These are phyloP conservation scores for Lactifluus pinguis DNA, from an alignment of 768 basidiomycete genomes.

Conservation along the genomic window DNA sequence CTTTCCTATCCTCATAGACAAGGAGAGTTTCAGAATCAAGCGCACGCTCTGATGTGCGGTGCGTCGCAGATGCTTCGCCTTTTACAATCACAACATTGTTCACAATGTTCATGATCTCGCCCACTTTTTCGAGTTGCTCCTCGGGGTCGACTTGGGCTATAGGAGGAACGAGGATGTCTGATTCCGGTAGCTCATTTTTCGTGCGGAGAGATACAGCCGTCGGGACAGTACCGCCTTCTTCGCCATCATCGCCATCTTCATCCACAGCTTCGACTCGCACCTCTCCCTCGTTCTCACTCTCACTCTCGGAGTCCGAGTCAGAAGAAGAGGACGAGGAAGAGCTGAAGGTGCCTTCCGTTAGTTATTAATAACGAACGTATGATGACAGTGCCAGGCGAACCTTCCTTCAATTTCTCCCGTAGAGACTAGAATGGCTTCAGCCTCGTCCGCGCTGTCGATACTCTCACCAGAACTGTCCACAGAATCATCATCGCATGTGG, in stretches of 20 bases:
- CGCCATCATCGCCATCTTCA: conserved; percentile 30
- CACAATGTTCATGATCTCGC: conserved; percentile 69
- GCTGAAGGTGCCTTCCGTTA: conserved; percentile 19
- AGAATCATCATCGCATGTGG: conserved; percentile 31
- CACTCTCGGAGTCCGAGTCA: conserved; percentile 28
- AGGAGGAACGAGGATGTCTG: conserved; percentile 51
- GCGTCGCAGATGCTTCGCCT: conserved; percentile 40
- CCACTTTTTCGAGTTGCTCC: conserved; percentile 67
- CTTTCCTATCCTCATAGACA: conserved; percentile 80
- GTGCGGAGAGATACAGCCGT: conserved; percentile 41
- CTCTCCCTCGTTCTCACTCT: background rate
- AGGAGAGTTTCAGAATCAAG: conserved; percentile 87
- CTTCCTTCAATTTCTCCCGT: conserved; percentile 7
- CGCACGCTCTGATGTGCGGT: conserved; percentile 47
- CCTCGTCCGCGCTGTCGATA: conserved; percentile 60
- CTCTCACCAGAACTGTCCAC: conserved; percentile 44
- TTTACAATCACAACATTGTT: conserved; percentile 66
- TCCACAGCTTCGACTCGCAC: background rate
- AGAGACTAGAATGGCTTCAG: conserved; percentile 50
- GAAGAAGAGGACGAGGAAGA: conserved; percentile 32
- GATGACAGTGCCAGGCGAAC: background rate
- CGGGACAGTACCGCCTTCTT: conserved; percentile 49
- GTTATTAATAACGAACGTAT: background rate
- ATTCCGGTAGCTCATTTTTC: conserved; percentile 60
- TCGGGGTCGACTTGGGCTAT: conserved; percentile 51